A percentile compares a stretch with the other conserved stretches of the same genome.
These are phyloP conservation scores for Globisporangium cystogenes DNA, from an alignment of 352 stramenopile genomes.

Conservation along the genomic window DNA sequence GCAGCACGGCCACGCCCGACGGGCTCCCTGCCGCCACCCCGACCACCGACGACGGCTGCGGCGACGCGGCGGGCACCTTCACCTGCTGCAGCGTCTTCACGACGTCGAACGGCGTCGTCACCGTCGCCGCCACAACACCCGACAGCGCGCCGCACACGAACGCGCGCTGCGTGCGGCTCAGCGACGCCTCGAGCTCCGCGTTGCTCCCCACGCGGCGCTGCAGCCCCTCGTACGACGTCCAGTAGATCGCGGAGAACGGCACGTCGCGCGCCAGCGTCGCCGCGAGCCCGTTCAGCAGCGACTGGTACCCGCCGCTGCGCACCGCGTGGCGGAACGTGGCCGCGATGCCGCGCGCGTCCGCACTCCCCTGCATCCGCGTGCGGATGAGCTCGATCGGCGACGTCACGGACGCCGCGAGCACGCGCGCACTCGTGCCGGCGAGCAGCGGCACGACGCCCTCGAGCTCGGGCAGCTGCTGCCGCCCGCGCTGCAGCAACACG, in stretches of 20 bases:
- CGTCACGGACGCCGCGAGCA: conserved; percentile 72
- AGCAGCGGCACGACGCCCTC: conserved; percentile 51
- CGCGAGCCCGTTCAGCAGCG: conserved; percentile 82
- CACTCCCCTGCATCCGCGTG: conserved; percentile 78
- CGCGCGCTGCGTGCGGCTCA: conserved; percentile 53
- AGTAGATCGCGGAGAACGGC: conserved; percentile 95
- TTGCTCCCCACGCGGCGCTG: conserved; percentile 21
- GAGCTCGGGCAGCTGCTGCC: conserved; percentile 24
- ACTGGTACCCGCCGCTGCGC: conserved; percentile 57
- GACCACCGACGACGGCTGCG: conserved; percentile 1
- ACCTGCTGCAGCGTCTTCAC: conserved; percentile 93
- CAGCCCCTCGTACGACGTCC: conserved; percentile 87
- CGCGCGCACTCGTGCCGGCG: conserved; percentile 55
- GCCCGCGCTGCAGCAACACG: conserved; percentile 52
- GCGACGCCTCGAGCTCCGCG: conserved; percentile 5
- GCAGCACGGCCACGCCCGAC: conserved; percentile 34
- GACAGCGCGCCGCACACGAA: conserved; percentile 85
- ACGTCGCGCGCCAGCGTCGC: conserved; percentile 93
- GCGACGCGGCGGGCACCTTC: conserved; percentile 12
- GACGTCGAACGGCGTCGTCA: conserved; percentile 95
- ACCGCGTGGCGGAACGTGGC: conserved; percentile 54
- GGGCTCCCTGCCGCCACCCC: conserved; percentile 19
- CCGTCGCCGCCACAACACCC: conserved; percentile 81
- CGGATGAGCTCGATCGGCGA: conserved; percentile 86
- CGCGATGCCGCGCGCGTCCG: conserved; percentile 20